Evolutionary conservation across 345 rosid genomes (phyloP).

Genomic region (Anastatica hierochuntica): DNA sequence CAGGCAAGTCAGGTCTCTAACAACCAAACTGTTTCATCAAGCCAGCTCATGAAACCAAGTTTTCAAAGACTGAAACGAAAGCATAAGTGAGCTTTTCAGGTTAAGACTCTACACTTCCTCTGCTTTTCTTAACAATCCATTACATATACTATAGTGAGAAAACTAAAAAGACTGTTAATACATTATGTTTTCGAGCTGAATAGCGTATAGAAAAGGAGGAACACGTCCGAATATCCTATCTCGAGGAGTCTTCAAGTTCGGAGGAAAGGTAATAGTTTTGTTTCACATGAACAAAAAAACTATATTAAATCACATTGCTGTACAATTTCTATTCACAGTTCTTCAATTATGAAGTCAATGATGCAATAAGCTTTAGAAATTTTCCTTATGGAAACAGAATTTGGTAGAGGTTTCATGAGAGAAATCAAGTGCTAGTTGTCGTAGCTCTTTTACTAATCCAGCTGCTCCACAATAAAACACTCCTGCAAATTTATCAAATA

Average conservation of each 20-base stretch:
- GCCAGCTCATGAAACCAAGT: conserved; percentile 66
- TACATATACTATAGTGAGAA: not conserved
- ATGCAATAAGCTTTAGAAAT: conserved; percentile 31
- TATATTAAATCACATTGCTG: conserved; percentile 6
- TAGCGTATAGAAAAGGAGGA: not conserved
- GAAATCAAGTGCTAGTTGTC: conserved; percentile 45
- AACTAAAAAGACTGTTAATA: not conserved
- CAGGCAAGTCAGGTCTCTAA: conserved; percentile 29
- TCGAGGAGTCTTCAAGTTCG: not conserved
- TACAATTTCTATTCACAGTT: not conserved
- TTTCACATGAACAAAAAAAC: not conserved
- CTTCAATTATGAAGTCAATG: no score
- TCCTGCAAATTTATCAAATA: conserved; percentile 26
- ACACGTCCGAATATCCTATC: not conserved
- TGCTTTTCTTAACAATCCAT: not conserved
- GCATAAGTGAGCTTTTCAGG: conserved; percentile 24
- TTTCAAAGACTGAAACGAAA: conserved; percentile 65
- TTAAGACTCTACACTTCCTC: conserved; percentile 9
- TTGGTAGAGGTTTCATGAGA: conserved; percentile 55
- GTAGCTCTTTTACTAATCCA: conserved; percentile 43
- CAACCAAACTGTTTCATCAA: conserved; percentile 34
- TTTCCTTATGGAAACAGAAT: conserved; percentile 63
- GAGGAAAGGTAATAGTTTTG: not conserved
- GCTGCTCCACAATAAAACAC: conserved; percentile 67
- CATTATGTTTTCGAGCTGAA: not conserved